These are phyloP conservation scores for Plasmodium ovale DNA, from an alignment of 169 alveolate genomes.

Conservation along the genomic window DNA sequence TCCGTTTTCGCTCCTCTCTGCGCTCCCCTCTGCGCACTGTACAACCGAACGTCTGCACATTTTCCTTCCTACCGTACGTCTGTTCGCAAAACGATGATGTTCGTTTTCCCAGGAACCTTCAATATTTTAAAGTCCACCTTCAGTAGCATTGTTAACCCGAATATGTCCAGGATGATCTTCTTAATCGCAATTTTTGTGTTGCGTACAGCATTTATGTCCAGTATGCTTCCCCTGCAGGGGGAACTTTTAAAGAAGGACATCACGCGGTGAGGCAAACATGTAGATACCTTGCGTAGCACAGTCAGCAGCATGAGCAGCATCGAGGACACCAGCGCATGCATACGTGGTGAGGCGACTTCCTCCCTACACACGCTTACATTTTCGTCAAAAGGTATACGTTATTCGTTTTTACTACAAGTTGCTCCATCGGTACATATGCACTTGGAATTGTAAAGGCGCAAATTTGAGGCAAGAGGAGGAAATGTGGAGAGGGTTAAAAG, in stretches of 20 bases:
- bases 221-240: constrained; percentile 18
- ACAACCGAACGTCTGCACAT: neutral
- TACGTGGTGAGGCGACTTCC: neutral
- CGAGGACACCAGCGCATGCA: neutral
- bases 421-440: constrained; percentile 4
- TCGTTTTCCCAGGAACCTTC: constrained; percentile 2
- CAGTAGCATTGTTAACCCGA: constrained; percentile 49
- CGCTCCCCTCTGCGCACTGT: too few species aligned
- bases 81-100: constrained; percentile 27
- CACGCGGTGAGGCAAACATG: neutral
- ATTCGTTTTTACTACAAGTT: constrained; percentile 23
- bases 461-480: too few species aligned
- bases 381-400: constrained; percentile 24
- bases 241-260: neutral
- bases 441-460: too few species aligned
- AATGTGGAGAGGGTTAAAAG: too few species aligned
- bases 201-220: constrained; percentile 37
- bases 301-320: too few species aligned
- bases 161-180: constrained; percentile 26
- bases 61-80: constrained; percentile 15
- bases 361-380: constrained; percentile 14
- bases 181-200: constrained; percentile 40
- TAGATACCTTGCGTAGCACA: too few species aligned
- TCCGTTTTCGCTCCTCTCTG: too few species aligned
- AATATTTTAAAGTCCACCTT: constrained; percentile 30